Percentiles rank a stretch among this genome's conserved stretches.
phyloP scores from a whole-genome alignment of 768 basidiomycete species.

The Dacryopinax primogenitus region DNA sequence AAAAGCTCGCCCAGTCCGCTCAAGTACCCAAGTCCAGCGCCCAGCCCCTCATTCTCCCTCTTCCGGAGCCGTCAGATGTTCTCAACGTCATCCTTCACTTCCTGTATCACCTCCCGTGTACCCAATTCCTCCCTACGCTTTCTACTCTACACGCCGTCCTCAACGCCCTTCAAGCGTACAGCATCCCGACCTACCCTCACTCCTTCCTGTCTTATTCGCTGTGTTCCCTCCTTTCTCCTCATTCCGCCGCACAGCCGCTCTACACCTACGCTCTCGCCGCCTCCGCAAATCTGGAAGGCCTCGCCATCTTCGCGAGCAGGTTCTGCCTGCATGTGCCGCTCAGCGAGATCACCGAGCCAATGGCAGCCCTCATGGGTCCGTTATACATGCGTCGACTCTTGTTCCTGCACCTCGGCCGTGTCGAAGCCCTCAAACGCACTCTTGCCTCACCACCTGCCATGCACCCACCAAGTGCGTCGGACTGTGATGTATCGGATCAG shows the following conservation, averaged over 20 bases:
- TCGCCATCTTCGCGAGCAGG: constrained; percentile 62
- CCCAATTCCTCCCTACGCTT: constrained; percentile 59
- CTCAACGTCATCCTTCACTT: constrained; percentile 63
- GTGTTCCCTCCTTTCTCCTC: constrained; percentile 46
- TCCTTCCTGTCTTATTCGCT: constrained; percentile 16
- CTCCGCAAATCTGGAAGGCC: constrained; percentile 49
- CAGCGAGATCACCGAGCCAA: constrained; percentile 53
- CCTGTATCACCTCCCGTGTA: constrained; percentile 58
- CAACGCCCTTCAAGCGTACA: constrained; percentile 45
- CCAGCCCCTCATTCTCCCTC: constrained; percentile 33
- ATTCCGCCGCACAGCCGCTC: constrained; percentile 55
- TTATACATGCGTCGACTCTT: constrained; percentile 69
- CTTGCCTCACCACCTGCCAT: constrained; percentile 61
- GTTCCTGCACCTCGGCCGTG: constrained; percentile 70
- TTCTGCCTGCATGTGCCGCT: constrained; percentile 63
- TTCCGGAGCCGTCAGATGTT: constrained; percentile 47
- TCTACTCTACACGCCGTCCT: constrained; percentile 46
- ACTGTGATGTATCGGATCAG: constrained; percentile 1
- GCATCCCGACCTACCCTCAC: constrained; percentile 35
- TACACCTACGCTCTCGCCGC: constrained; percentile 64
- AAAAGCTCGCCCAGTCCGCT: not conserved
- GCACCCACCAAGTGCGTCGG: constrained; percentile 46
- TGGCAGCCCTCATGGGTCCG: constrained; percentile 56
- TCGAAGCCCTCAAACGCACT: constrained; percentile 68
- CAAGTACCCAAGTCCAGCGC: not conserved